Evolutionary conservation across 805 yeast genomes (phyloP).

Genomic region (Ogataea ganodermae): DNA sequence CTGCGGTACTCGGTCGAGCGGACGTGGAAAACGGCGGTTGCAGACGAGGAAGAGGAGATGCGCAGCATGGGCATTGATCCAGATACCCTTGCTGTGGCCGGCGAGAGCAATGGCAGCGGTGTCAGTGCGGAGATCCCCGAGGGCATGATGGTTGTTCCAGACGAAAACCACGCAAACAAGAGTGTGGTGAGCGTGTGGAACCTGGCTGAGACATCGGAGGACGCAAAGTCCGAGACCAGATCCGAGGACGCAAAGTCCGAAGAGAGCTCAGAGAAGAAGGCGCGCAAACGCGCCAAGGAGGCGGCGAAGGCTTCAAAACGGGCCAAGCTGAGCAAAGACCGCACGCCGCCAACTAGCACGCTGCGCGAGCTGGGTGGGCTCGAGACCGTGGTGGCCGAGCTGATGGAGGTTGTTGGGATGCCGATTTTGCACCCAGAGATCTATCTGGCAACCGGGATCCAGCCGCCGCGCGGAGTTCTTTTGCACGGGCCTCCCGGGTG

Average conservation of each 20-base stretch:
- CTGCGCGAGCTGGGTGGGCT: conserved; percentile 86
- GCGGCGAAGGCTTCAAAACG: conserved; percentile 27
- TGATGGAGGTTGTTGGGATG: conserved; percentile 87
- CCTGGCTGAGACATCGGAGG: not conserved
- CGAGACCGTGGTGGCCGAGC: conserved; percentile 78
- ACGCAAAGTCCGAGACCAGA: not conserved
- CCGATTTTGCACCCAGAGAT: conserved; percentile 95
- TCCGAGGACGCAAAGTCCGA: conserved; percentile 6
- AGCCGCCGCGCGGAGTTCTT: conserved; percentile 93
- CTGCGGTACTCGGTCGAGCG: conserved; percentile 66
- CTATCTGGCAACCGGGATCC: conserved; percentile 82
- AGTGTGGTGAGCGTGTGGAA: conserved; percentile 76
- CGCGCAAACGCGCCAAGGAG: conserved; percentile 53
- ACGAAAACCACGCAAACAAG: conserved; percentile 71
- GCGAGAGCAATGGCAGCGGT: conserved; percentile 25
- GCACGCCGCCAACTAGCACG: conserved; percentile 68
- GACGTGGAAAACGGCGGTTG: conserved; percentile 54
- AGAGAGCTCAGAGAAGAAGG: conserved; percentile 19
- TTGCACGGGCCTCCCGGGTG: conserved; percentile 99
- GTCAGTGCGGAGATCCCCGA: conserved; percentile 19
- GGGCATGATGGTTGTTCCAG: conserved; percentile 64
- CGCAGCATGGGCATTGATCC: conserved; percentile 35
- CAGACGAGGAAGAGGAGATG: conserved; percentile 64
- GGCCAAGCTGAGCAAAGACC: conserved; percentile 48
- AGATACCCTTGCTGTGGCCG: conserved; percentile 6